Conservation (phyloP, 768 basidiomycete species). For the Glaciozyma martinii region DNA sequence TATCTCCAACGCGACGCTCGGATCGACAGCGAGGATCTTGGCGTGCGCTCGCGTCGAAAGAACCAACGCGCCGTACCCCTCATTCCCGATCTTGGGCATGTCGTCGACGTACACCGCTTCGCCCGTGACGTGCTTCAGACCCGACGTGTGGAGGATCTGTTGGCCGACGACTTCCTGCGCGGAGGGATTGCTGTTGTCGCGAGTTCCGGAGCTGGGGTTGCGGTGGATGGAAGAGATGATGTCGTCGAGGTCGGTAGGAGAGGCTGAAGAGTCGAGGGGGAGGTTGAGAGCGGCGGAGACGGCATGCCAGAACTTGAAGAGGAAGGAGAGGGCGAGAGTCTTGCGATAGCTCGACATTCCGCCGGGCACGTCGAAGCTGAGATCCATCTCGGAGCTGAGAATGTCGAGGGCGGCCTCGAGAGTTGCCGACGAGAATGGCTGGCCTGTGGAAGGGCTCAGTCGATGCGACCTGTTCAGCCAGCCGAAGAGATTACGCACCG, state of each 20-base stretch:
- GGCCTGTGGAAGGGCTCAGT: slow-evolving; percentile 3
- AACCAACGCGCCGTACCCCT: slow-evolving; percentile 31
- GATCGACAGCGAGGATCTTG: slow-evolving; percentile 32
- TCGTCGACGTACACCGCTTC: slow-evolving; percentile 35
- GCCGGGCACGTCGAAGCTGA: slow-evolving; percentile 33
- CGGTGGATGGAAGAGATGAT: slow-evolving; percentile 30
- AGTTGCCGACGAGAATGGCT: slow-evolving; percentile 20
- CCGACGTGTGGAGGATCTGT: slow-evolving; percentile 29
- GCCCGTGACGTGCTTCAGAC: slow-evolving; percentile 34
- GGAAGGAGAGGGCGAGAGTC: slow-evolving; percentile 33
- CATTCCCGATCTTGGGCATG: slow-evolving; percentile 27
- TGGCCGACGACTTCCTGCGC: slow-evolving; percentile 30
- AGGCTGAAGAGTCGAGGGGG: slow-evolving; percentile 2
- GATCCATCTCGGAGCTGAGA: slow-evolving; percentile 28
- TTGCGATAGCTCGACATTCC: slow-evolving; percentile 35
- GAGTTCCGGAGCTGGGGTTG: slow-evolving; percentile 11
- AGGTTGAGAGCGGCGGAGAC: slow-evolving; percentile 21
- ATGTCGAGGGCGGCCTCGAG: slow-evolving; percentile 30
- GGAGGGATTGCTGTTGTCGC: slow-evolving; percentile 34
- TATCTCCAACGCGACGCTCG: slow-evolving; percentile 27
- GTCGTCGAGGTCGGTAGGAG: slow-evolving; percentile 9
- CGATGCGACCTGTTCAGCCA: slow-evolving; percentile 9
- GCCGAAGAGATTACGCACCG: slow-evolving; percentile 10
- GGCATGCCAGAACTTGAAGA: slow-evolving; percentile 30
- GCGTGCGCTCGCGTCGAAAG: slow-evolving; percentile 32